A percentile compares a stretch with the other conserved stretches of the same genome.
These are phyloP conservation scores for Telfairia occidentalis DNA, from an alignment of 331 rosid genomes.

Conservation along the genomic window DNA sequence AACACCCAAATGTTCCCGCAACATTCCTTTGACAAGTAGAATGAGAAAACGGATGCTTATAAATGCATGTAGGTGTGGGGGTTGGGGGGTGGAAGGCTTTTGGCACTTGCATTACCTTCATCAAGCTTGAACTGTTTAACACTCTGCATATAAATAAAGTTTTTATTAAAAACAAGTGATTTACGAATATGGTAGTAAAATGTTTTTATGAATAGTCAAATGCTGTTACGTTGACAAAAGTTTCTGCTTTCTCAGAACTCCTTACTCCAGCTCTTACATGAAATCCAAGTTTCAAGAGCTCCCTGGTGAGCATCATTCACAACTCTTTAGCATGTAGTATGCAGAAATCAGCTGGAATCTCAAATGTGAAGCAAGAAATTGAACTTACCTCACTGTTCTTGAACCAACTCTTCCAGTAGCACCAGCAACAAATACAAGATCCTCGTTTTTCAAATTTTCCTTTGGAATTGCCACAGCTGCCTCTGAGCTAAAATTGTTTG, in stretches of 20 bases:
- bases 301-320: slow-evolving; percentile 40
- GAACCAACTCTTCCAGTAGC: slow-evolving; percentile 98
- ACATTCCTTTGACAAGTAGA: background rate
- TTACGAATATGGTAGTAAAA: slow-evolving; percentile 7
- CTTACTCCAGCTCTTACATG: slow-evolving; percentile 84
- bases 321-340: slow-evolving; percentile 11
- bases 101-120: slow-evolving; percentile 28
- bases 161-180: slow-evolving; percentile 14
- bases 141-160: slow-evolving; percentile 45
- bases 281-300: slow-evolving; percentile 90
- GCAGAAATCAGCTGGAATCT: background rate
- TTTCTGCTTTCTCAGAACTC: slow-evolving; percentile 53
- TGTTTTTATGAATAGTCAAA: slow-evolving; percentile 8
- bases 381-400: slow-evolving; percentile 71
- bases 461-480: slow-evolving; percentile 27
- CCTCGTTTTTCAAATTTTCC: slow-evolving; percentile 41
- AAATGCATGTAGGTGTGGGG: background rate
- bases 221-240: slow-evolving; percentile 46
- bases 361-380: background rate
- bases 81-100: slow-evolving; percentile 17
- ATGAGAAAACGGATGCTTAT: slow-evolving; percentile 13
- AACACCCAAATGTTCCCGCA: background rate
- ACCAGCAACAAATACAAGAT: slow-evolving; percentile 85
- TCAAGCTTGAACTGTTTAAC: slow-evolving; percentile 55
- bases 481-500: slow-evolving; percentile 25